Conservation (phyloP, 2,329 filamentous ascomycete species). For the Onygenales sp. region DNA sequence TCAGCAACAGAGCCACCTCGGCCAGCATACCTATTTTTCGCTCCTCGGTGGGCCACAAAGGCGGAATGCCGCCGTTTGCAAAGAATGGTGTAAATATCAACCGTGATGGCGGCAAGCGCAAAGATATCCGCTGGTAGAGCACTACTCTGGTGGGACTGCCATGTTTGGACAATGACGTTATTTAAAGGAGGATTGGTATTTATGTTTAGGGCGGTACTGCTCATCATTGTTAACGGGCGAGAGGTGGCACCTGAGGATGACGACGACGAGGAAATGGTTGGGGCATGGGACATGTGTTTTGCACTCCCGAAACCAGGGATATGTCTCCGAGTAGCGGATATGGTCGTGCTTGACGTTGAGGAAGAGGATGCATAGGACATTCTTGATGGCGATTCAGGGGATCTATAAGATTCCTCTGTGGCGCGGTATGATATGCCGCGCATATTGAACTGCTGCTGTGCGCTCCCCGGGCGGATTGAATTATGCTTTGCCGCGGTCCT, state of each 20-base stretch:
- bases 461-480: conserved; percentile 11
- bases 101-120: conserved; percentile 48
- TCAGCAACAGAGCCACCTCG: conserved; percentile 43
- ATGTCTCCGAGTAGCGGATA: neutral
- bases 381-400: conserved; percentile 10
- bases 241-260: conserved; percentile 8
- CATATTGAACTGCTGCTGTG: neutral
- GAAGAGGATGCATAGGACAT: neutral
- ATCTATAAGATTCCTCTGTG: too few relatives aligned
- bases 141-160: conserved; percentile 28
- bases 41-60: conserved; percentile 46
- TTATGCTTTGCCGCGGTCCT: conserved; percentile 25
- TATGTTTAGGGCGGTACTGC: conserved; percentile 19
- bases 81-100: conserved; percentile 52
- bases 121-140: conserved; percentile 44
- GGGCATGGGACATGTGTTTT: neutral
- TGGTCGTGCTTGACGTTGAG: neutral
- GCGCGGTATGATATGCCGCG: conserved; percentile 17
- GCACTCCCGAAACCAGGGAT: neutral
- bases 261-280: neutral
- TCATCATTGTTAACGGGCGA: conserved; percentile 8
- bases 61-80: conserved; percentile 48
- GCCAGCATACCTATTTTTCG: conserved; percentile 40
- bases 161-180: conserved; percentile 25
- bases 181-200: conserved; percentile 19